These are phyloP conservation scores for Ascodesmis nigricans DNA, from an alignment of 495 filamentous ascomycete genomes.

Conservation along the genomic window DNA sequence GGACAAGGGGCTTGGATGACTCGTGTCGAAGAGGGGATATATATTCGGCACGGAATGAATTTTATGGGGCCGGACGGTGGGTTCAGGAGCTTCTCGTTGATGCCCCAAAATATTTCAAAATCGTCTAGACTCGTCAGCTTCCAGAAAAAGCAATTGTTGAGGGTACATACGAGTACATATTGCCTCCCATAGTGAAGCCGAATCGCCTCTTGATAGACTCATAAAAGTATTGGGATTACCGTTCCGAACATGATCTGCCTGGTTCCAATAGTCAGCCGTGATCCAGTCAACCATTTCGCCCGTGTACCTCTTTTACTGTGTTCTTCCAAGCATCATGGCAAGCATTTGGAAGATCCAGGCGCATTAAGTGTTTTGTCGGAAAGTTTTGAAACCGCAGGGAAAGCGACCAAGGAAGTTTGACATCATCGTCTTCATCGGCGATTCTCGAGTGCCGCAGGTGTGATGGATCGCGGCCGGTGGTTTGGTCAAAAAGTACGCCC, in stretches of 20 bases:
- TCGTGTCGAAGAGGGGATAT: constrained; percentile 50
- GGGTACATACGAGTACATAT: constrained; percentile 47
- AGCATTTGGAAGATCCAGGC: constrained; percentile 33
- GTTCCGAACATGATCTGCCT: constrained; percentile 78
- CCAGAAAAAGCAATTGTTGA: constrained; percentile 4
- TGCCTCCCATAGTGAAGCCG: constrained; percentile 64
- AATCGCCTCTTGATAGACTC: constrained; percentile 73
- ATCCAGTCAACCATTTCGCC: constrained; percentile 1
- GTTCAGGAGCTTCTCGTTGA: constrained; percentile 61
- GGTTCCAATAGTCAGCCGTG: constrained; percentile 5
- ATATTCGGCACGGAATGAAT: constrained; percentile 67
- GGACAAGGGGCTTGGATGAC: constrained; percentile 24
- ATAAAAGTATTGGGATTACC: constrained; percentile 85
- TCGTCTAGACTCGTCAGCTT: constrained; percentile 34
- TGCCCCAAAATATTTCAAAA: constrained; percentile 43
- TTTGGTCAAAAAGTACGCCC: constrained; percentile 77
- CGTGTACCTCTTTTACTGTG: constrained; percentile 57
- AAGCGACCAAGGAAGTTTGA: constrained; percentile 53
- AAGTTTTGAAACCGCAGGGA: constrained; percentile 58
- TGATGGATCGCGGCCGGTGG: constrained; percentile 40
- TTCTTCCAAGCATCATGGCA: constrained; percentile 76
- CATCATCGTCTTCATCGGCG: constrained; percentile 24
- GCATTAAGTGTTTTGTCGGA: constrained; percentile 41
- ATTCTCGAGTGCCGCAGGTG: constrained; percentile 16
- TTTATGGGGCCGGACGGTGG: constrained; percentile 46